Evolutionary conservation across 1,284 basidiomycete genomes (phyloP), one percentile per base, ranked within the genome.

Genomic region (Erythrobasidium hasegawianum): DNA sequence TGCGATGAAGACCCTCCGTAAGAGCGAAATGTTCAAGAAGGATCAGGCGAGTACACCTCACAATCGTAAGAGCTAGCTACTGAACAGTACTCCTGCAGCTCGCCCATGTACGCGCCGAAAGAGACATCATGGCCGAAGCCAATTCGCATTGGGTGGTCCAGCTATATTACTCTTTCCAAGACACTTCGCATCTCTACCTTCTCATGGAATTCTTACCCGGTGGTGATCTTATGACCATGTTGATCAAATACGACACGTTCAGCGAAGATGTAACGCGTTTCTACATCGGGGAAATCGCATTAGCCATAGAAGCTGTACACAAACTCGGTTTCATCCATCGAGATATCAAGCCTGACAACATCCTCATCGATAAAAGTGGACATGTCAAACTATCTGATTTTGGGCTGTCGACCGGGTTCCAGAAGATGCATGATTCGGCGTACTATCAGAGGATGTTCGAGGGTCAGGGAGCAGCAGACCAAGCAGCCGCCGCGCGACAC

Each of bases 221-320:
- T 52, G 95, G 95, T 22, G 95, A 98, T 78, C 81, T 98, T 68
- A 97, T 98, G 95, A 84, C 87, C 40, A 98, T 97, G 95, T 82
- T 98, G 71, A 98, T 98, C 87, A 97, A 97, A 79, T 97, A 98
- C 79, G 95, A 98, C 78, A 91, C 95, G 0, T 98, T 98, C 80
- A 92, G 90, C 9, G 95, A 98, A 78, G 95, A 98, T 76, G 95
- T 98, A 41, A 96, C 93, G 38, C 87, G 96, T 64, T 98, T 98
- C 80, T 98, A 98, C 80, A 97, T 98, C 86, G 95, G 95, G 45
- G 95, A 98, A 79, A 97, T 93, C 77, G 92, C 97, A 62, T 83
- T 98, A 38, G 95, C 95, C 20, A 94, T 98, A 69, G 95, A 98
- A 77, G 95, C 94, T 0, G 95, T 98, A 1, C 95, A 98, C 79